Percentiles rank a stretch among this genome's conserved stretches.
These are phyloP conservation scores for Pythium sukuiense DNA, from an alignment of 352 stramenopile genomes.

Conservation along the genomic window DNA sequence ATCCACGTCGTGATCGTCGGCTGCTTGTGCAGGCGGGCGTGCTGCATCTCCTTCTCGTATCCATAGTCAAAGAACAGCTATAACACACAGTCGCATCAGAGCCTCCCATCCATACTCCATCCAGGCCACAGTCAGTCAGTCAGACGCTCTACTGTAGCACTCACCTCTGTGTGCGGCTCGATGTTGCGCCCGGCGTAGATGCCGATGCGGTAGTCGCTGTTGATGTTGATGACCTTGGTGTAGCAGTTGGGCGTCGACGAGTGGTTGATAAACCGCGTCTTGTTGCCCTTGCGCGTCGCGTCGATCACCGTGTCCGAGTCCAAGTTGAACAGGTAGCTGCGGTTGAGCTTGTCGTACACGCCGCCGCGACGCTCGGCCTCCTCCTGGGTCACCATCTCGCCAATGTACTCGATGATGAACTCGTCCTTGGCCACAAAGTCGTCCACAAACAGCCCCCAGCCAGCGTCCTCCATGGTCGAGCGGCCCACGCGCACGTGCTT, in stretches of 20 bases:
- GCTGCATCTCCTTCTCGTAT: constrained; percentile 71
- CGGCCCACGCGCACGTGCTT: constrained; percentile 77
- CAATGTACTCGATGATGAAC: constrained; percentile 95
- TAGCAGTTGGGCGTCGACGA: constrained; percentile 83
- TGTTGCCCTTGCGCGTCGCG: constrained; percentile 94
- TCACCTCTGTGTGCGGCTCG: constrained; percentile 79
- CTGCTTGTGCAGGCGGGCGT: constrained; percentile 58
- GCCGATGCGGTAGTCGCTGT: constrained; percentile 92
- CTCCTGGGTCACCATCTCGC: constrained; percentile 91
- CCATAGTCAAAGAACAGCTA: constrained; percentile 89
- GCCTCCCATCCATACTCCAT: no score
- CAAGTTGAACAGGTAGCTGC: constrained; percentile 94
- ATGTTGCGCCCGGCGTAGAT: constrained; percentile 93
- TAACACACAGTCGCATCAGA: neutral
- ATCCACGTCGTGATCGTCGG: constrained; percentile 70
- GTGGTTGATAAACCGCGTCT: constrained; percentile 94
- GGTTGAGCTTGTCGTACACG: constrained; percentile 89
- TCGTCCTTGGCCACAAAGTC: constrained; percentile 89
- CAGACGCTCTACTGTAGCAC: neutral
- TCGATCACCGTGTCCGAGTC: constrained; percentile 92
- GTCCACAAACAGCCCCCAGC: constrained; percentile 92
- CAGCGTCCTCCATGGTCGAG: constrained; percentile 77
- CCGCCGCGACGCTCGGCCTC: constrained; percentile 88
- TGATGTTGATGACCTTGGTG: constrained; percentile 89
- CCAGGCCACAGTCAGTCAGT: neutral